Evolutionary conservation across 768 basidiomycete species (phyloP).

Genomic region (Kwoniella newhampshirensis): DNA sequence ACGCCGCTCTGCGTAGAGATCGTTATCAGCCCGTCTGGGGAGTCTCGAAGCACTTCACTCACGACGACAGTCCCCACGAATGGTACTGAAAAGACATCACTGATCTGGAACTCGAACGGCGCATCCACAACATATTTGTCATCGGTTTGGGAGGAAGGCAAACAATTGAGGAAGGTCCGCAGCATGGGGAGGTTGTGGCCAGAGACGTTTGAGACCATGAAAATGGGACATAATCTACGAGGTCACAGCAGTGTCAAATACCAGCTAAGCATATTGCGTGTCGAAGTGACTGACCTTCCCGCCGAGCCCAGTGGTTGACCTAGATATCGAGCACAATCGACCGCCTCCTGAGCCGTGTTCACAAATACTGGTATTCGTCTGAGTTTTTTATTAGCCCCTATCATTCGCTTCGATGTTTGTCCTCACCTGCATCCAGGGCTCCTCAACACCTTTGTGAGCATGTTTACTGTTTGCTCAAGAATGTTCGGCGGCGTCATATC

Average conservation of each 20-base stretch:
- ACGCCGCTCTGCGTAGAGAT: constrained; percentile 41
- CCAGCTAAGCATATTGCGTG: background rate
- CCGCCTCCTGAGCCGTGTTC: constrained; percentile 73
- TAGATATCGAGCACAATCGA: constrained; percentile 57
- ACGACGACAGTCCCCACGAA: constrained; percentile 49
- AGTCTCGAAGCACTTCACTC: background rate
- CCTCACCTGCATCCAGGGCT: constrained; percentile 88
- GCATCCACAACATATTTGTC: constrained; percentile 71
- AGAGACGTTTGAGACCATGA: constrained; percentile 89
- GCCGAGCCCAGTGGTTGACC: constrained; percentile 29
- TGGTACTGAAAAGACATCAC: constrained; percentile 56
- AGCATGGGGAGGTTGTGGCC: constrained; percentile 86
- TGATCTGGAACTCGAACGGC: constrained; percentile 54
- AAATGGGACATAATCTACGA: constrained; percentile 78
- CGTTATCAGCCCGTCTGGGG: background rate
- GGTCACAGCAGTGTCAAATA: constrained; percentile 20
- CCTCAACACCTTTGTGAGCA: constrained; percentile 85
- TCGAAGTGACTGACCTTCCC: constrained; percentile 4
- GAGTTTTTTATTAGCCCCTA: no score
- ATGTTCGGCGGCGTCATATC: constrained; percentile 97
- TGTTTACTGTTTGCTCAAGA: constrained; percentile 84
- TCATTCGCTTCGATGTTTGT: no score
- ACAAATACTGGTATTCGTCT: constrained; percentile 58
- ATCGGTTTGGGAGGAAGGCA: constrained; percentile 84
- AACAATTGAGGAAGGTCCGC: constrained; percentile 82